A percentile compares a stretch with the other conserved stretches of the same genome.
These are phyloP conservation scores for Arbutus unedo DNA, from an alignment of 148 eudicot genomes.

Conservation along the genomic window DNA sequence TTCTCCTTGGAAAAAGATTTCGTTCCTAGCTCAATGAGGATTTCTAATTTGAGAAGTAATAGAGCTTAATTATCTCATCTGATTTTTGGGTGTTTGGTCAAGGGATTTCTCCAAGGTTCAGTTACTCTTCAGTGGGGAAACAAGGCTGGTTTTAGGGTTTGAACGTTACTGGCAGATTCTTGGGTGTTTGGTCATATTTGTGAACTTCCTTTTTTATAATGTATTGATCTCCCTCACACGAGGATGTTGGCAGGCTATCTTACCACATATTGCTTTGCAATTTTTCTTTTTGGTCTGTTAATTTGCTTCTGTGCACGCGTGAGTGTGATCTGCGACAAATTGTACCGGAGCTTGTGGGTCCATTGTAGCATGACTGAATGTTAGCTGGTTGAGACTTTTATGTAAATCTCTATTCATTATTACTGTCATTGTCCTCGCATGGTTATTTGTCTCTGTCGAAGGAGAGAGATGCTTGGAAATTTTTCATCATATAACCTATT, in stretches of 20 bases:
- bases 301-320: not conserved
- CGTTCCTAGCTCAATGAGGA: slow-evolving; percentile 11
- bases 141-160: not conserved
- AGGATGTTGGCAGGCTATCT: not conserved
- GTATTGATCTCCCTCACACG: not conserved
- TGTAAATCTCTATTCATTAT: not conserved
- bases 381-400: not conserved
- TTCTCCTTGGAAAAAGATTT: not conserved
- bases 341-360: not conserved
- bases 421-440: not conserved
- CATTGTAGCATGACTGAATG: not conserved
- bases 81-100: not conserved
- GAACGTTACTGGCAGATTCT: not conserved
- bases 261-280: not conserved
- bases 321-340: not conserved
- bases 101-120: not conserved
- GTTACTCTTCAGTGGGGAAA: not conserved
- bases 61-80: not conserved
- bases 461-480: not conserved
- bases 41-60: not conserved
- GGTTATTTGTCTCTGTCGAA: not conserved
- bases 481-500: not conserved
- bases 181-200: not conserved
- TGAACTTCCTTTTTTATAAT: not conserved
- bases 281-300: not conserved